phyloP scores from a whole-genome alignment of 164 flowering plant genomes.

The Macadamia tetraphylla region DNA sequence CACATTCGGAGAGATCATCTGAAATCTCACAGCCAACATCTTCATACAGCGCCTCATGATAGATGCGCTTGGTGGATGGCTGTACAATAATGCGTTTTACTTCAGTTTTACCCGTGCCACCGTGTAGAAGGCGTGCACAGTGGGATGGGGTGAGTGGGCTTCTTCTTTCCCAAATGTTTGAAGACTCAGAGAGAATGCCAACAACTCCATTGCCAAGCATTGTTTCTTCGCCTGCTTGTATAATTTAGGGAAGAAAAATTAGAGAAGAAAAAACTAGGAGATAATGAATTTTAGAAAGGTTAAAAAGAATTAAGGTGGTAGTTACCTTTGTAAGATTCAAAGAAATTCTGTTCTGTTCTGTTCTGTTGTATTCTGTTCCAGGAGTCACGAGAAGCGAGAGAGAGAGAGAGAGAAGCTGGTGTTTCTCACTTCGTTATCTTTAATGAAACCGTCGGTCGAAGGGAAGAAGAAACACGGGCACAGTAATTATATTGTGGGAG shows the following conservation, averaged over 20 bases:
- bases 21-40: conserved; percentile 98
- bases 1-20: conserved; percentile 88
- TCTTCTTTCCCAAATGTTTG: conserved; percentile 93
- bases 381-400: too few species aligned
- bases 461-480: too few species aligned
- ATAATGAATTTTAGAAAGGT: too few species aligned
- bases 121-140: conserved; percentile 77
- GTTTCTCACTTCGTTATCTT: too few species aligned
- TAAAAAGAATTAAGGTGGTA: too few species aligned
- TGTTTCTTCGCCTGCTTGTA: conserved; percentile 7
- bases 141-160: conserved; percentile 86
- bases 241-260: background rate
- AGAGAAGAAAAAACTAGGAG: too few species aligned
- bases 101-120: conserved; percentile 51
- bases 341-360: too few species aligned
- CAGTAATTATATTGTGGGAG: too few species aligned
- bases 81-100: conserved; percentile 74
- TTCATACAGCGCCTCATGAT: conserved; percentile 79
- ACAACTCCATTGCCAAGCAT: conserved; percentile 93
- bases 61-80: conserved; percentile 94
- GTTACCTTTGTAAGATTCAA: too few species aligned
- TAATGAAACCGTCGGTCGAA: too few species aligned
- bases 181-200: conserved; percentile 78
- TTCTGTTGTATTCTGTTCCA: too few species aligned
- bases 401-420: too few species aligned